A percentile compares a stretch with the other conserved stretches of the same genome.
phyloP scores from a whole-genome alignment of 2,329 filamentous ascomycete species.

The Fusarium sp. region DNA sequence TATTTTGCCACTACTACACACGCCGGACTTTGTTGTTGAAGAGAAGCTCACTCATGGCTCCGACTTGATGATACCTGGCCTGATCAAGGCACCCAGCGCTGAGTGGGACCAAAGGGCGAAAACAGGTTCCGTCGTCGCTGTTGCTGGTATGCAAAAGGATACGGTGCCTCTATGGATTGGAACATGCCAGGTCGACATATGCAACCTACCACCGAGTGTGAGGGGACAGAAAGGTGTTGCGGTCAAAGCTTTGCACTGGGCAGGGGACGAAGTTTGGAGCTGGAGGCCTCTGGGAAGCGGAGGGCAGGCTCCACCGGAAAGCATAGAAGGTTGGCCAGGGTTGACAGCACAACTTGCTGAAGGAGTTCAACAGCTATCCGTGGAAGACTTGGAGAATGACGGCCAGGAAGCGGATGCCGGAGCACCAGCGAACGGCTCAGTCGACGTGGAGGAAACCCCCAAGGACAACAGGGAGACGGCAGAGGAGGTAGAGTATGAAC shows the following conservation, averaged over 20 bases:
- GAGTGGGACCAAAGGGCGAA: conserved; percentile 35
- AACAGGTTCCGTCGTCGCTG: conserved; percentile 36
- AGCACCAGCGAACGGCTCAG: not conserved
- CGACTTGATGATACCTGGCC: conserved; percentile 39
- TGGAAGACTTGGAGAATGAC: not conserved
- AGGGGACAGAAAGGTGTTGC: conserved; percentile 36
- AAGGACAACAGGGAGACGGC: not conserved
- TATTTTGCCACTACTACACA: conserved; percentile 37
- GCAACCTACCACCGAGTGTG: conserved; percentile 19
- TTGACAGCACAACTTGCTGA: not conserved
- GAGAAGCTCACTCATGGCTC: conserved; percentile 39
- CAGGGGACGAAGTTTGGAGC: conserved; percentile 38
- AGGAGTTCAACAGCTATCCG: not conserved
- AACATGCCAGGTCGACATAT: conserved; percentile 33
- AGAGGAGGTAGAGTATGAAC: conserved; percentile 28
- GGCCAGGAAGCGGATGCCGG: not conserved
- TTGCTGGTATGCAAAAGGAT: conserved; percentile 34
- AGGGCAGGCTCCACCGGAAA: conserved; percentile 31
- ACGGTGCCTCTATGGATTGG: conserved; percentile 39
- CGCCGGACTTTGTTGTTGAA: conserved; percentile 39
- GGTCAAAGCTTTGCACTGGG: conserved; percentile 38
- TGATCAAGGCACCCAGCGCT: conserved; percentile 26
- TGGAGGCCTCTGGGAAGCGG: conserved; percentile 39
- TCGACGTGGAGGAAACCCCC: not conserved
- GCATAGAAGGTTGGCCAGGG: conserved; percentile 29